These are phyloP conservation scores for Pyrenophora tritici-repentis DNA, from an alignment of 2,329 filamentous ascomycete species.

Conservation along the genomic window DNA sequence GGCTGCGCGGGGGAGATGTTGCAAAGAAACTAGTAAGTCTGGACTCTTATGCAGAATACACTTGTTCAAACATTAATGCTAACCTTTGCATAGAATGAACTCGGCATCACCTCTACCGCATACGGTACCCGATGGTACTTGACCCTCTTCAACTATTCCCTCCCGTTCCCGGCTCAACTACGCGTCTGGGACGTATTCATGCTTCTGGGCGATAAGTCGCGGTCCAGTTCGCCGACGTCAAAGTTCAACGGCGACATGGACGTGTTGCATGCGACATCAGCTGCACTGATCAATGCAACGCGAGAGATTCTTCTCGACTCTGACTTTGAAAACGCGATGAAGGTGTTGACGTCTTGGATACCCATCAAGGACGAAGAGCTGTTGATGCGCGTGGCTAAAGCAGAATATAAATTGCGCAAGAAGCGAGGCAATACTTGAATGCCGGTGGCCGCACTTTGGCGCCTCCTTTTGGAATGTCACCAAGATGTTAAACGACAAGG, in stretches of 20 bases:
- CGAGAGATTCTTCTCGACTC: conserved; percentile 86
- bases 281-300: conserved; percentile 88
- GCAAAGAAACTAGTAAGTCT: conserved; percentile 73
- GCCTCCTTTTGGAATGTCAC: conserved; percentile 9
- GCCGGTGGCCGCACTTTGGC: conserved; percentile 20
- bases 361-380: conserved; percentile 93
- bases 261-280: conserved; percentile 85
- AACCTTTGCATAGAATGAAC: conserved; percentile 61
- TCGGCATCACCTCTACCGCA: conserved; percentile 83
- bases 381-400: conserved; percentile 85
- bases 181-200: conserved; percentile 98
- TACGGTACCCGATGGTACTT: conserved; percentile 98
- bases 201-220: conserved; percentile 75
- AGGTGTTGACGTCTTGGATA: conserved; percentile 90
- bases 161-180: conserved; percentile 91
- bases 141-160: conserved; percentile 94
- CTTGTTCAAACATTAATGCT: conserved; percentile 23
- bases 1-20: conserved; percentile 80
- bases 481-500: conserved; percentile 9
- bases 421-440: conserved; percentile 49
- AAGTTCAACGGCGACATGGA: conserved; percentile 70
- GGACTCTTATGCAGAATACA: neutral
- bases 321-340: conserved; percentile 98
- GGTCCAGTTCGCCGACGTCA: conserved; percentile 49
- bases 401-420: conserved; percentile 79